Evolutionary conservation across 2,329 filamentous ascomycete genomes (phyloP), one percentile per base, ranked within the genome.

Genomic region (Alternaria longipes): DNA sequence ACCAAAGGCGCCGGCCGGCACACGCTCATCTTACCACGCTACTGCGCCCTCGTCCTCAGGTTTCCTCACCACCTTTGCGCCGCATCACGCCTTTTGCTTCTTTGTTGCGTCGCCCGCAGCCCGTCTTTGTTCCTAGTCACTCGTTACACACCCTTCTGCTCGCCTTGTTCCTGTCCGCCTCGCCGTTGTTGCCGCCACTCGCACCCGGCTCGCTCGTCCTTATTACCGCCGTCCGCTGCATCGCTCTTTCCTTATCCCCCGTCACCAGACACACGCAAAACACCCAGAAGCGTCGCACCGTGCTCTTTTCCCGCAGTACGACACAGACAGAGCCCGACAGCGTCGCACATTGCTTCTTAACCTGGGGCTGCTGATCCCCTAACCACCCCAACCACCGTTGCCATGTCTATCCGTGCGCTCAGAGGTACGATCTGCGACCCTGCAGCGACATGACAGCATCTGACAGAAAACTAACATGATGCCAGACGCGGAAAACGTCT

Each of bases 401-500:
- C 54, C 65, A 67, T 68, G 64, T 67, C 66, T n/a, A 60, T 59
- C 56, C 66, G 64, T 61, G 64, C 66, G 32, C 44, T 64, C 54
- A 57, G 62, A 66, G 66, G 66, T 68, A 57, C 28, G 30, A 32
- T 18, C 42, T n/a, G 28, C 34, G 16, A 42, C 45, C 41, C n/a
- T 41, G 42, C 30, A 22, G 51, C 18, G 14, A 24, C 14, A 24
- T 22, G 52, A 32, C 58, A 28, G 32, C 46, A 50, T 26, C 12
- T 34, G 28, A 32, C 45, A 47, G 34, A 38, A 36, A 36, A 49
- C 68, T 71, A 56, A 71, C 66, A 49, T 20, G 36, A 14, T 22
- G 12, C 34, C 60, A 79, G 78, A 79, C 54, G 68, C 75, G 59
- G 77, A 79, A 49, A 67, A 74, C 62, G 74, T 78, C 58, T 67